Evolutionary conservation across 768 basidiomycete species (phyloP), one percentile per base, ranked within the genome.

Genomic region (Termitomyces sp.): DNA sequence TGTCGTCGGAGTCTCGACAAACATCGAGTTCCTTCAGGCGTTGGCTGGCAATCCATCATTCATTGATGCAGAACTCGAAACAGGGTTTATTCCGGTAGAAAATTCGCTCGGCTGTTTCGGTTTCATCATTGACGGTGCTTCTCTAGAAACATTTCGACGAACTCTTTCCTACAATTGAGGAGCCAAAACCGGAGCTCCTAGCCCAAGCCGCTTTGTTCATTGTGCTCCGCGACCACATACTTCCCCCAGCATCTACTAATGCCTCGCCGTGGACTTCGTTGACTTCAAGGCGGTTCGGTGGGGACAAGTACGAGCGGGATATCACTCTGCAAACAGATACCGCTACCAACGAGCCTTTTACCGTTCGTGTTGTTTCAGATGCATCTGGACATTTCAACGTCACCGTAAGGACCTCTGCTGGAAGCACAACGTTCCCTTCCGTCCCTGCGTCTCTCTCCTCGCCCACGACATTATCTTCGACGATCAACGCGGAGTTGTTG

Each of bases 1-100:
- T 66, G 90, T 97, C 51, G 93, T 94, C 0, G 95, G 95, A 18
- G 88, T 95, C 13, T 84, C 90, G 12, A 96, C 95, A 6, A 98
- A 98, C 67, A 79, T 98, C 31, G 91, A 95, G 67, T 98, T 97
- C 70, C 74, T 98, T 61, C 77, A 88, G 51, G 79, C 78, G 0
- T 78, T 98, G 52, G 89, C 93, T 0, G 87, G 85, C 1, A 88
- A 96, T 67, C 64, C 79, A 42, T 81, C 88, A 2, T 98, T 98
- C 68, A 79, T 91, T 16, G 73, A 80, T 33, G 91, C 79, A 24
- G 86, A 95, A 59, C 83, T 98, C 12, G 95, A 97, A 68, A 96
- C 95, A 2, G 93, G 93, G 3, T 98, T 98, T 69, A 95, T 98
- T 65, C 81, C 83, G 31, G 93, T 93, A 69, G 50, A 39, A 33